Evolutionary conservation across 108 stramenopile species (phyloP).

Genomic region (Conticribra guillardii): DNA sequence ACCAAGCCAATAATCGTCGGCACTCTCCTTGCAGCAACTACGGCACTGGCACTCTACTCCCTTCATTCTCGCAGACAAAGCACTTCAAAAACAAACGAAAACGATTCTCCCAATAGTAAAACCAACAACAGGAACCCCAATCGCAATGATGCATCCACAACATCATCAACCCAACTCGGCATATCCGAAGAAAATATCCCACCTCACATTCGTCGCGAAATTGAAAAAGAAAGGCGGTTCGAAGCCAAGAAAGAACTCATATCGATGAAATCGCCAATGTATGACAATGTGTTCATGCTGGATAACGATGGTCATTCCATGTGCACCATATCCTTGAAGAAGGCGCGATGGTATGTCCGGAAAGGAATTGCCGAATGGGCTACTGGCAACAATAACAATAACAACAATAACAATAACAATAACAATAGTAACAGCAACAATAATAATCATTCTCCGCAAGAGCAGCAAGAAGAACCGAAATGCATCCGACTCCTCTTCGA

Average conservation of each 20-base stretch:
- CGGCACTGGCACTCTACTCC: too few relatives aligned
- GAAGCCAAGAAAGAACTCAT: slow-evolving; percentile 66
- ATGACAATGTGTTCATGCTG: slow-evolving; percentile 86
- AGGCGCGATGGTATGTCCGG: slow-evolving; percentile 82
- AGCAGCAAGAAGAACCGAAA: slow-evolving; percentile 16
- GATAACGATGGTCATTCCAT: slow-evolving; percentile 57
- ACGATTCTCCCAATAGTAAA: too few relatives aligned
- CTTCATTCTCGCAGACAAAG: too few relatives aligned
- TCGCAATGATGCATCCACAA: too few relatives aligned
- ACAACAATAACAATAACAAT: neutral
- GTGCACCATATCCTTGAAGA: slow-evolving; percentile 76
- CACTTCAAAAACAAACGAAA: too few relatives aligned
- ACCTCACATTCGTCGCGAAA: slow-evolving; percentile 62
- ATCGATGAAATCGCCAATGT: slow-evolving; percentile 83
- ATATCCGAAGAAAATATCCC: slow-evolving; percentile 53
- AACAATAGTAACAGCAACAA: slow-evolving; percentile 10
- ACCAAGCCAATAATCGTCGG: too few relatives aligned
- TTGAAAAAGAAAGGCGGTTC: slow-evolving; percentile 67
- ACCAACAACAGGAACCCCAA: too few relatives aligned
- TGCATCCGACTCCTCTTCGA: slow-evolving; percentile 59
- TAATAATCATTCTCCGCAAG: slow-evolving; percentile 17
- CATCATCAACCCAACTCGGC: neutral
- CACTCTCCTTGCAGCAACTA: too few relatives aligned
- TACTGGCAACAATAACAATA: slow-evolving; percentile 3
- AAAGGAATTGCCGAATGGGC: slow-evolving; percentile 73